A percentile compares a stretch with the other conserved stretches of the same genome.
These are phyloP conservation scores for Lupinus albus DNA, from an alignment of 306 rosid species.

Conservation along the genomic window DNA sequence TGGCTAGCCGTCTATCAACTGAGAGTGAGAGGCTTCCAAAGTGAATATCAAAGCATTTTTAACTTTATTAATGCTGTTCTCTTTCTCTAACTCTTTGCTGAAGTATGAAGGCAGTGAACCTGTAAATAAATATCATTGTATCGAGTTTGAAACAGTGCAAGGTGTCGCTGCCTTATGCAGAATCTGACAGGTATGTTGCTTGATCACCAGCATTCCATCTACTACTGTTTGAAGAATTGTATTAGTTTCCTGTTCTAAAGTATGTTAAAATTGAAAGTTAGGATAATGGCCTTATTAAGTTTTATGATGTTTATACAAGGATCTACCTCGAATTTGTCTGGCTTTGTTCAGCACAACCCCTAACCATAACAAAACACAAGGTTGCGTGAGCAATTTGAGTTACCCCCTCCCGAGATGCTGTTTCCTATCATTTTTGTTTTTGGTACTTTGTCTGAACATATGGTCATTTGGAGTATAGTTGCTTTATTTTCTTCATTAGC, in stretches of 20 bases:
- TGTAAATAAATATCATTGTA: conserved; percentile 47
- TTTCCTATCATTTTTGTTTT: no score
- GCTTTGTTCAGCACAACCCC: not conserved
- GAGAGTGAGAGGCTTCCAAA: conserved; percentile 33
- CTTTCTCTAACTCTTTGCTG: conserved; percentile 27
- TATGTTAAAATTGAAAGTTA: conserved; percentile 1
- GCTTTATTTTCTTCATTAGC: conserved; percentile 10
- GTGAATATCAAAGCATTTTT: conserved; percentile 31
- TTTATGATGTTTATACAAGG: not conserved
- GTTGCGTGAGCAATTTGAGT: not conserved
- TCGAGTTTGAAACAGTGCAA: conserved; percentile 38
- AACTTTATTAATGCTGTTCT: conserved; percentile 34
- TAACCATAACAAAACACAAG: conserved; percentile 1
- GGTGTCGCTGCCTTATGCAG: conserved; percentile 39
- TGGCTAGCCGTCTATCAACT: conserved; percentile 36
- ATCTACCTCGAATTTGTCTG: not conserved
- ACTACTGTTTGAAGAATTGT: not conserved
- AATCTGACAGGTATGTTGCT: conserved; percentile 52
- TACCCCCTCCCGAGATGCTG: no score
- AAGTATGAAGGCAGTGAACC: conserved; percentile 15
- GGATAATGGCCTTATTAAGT: not conserved
- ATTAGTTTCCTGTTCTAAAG: conserved; percentile 13
- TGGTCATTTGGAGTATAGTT: not conserved
- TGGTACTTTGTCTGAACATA: no score
- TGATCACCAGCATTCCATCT: conserved; percentile 14